Evolutionary conservation across 202 grass and related monocot genomes (phyloP).

Genomic region (Digitaria exilis): DNA sequence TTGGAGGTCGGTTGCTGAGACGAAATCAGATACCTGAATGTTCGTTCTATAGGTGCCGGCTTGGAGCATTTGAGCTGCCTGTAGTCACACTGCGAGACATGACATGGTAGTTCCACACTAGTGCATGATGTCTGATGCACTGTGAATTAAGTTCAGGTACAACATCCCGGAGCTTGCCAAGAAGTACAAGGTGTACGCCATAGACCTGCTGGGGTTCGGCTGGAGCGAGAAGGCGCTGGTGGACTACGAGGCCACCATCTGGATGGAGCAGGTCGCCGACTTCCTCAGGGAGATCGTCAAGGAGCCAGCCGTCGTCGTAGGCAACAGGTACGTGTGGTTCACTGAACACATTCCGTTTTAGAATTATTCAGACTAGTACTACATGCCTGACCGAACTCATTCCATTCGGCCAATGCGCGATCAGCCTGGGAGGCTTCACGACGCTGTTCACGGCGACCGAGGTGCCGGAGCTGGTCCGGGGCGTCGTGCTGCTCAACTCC

Average conservation of each 20-base stretch:
- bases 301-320: slow-evolving; percentile 78
- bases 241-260: slow-evolving; percentile 86
- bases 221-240: slow-evolving; percentile 98
- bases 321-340: slow-evolving; percentile 66
- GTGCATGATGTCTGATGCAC: too few species aligned
- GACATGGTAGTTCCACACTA: too few species aligned
- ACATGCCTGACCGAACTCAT: not conserved
- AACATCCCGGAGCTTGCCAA: slow-evolving; percentile 94
- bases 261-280: slow-evolving; percentile 95
- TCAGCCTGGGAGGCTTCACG: slow-evolving; percentile 84
- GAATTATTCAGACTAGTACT: not conserved
- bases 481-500: slow-evolving; percentile 88
- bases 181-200: slow-evolving; percentile 93
- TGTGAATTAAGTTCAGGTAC: slow-evolving; percentile 49
- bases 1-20: slow-evolving; percentile 58
- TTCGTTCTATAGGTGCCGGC: too few species aligned
- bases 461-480: slow-evolving; percentile 57
- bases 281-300: slow-evolving; percentile 91
- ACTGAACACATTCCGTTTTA: not conserved
- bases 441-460: slow-evolving; percentile 78
- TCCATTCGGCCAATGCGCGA: too few species aligned
- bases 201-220: slow-evolving; percentile 94
- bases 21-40: not conserved
- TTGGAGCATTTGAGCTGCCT: too few species aligned
- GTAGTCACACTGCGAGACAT: too few species aligned